Base-by-base conservation (phyloP, 495 filamentous ascomycete genomes). In the Neurospora pannonica region DNA sequence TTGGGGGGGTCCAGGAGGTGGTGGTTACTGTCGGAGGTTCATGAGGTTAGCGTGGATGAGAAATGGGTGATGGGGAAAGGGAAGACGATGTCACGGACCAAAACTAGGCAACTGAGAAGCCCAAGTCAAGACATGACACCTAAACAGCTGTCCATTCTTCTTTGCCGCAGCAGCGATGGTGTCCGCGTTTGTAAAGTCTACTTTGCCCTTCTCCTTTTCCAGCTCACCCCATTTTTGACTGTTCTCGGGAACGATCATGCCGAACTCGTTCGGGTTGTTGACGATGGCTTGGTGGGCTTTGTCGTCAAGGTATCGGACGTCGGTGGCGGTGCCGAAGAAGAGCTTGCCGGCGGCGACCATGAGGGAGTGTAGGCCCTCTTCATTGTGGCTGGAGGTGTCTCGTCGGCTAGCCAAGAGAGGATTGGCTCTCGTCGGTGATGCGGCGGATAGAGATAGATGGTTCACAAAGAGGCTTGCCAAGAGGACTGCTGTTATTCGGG, bases 101-200 rank as follows among this genome's bases (percentile, higher is more conserved):
- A 87, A 91, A 37, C 74, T 81, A 2, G 90, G 88, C 10, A 91
- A 78, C 72, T 92, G 88, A 7, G 82, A 84, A 75, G 90, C 83
- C 89, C 88, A 92, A 4, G 88, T 87, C n/a, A 91, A 80, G 15
- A 85, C 88, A 76, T 91, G 88, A 71, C 88, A 90, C 43, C 88
- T 79, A 40, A 91, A 76, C 38, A 85, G 78, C 77, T 90, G 86
- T 19, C 84, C 83, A 73, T 89, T 87, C 28, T 75, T 75, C 73
- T 82, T 75, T 2, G 88, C 88, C 54, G 86, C 76, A 21, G 82
- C 69, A 15, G 83, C 82, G 75, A 90, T 79, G 34, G 78, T 76
- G 75, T 89, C 87, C 15, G 87, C 86, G 0, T 78, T 81, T 28
- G 81, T 79, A 74, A 83, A 90, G 38, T 78, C 82, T 79, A 91